Percentiles rank a stretch among this genome's conserved stretches.
phyloP scores from a whole-genome alignment of 75 land plant species.

The Picea sitchensis region DNA sequence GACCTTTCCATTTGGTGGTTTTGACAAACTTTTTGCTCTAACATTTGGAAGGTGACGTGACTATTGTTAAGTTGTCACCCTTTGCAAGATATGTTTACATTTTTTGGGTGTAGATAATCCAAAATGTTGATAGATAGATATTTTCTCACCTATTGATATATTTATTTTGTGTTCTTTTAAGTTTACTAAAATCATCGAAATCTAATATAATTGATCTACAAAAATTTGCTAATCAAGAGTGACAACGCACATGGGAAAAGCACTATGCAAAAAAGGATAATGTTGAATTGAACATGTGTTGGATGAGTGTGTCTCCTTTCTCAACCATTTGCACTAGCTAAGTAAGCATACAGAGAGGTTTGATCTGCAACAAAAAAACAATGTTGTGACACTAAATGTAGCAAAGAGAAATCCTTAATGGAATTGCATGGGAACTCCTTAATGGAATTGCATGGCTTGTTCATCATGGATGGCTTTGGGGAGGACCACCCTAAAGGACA shows the following conservation, averaged over 20 bases:
- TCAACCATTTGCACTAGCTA: slow-evolving; percentile 19
- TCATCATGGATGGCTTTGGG: slow-evolving; percentile 27
- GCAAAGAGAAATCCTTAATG: slow-evolving; percentile 11
- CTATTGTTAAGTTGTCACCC: slow-evolving; percentile 34
- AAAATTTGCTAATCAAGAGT: slow-evolving; percentile 34
- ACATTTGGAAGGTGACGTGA: slow-evolving; percentile 49
- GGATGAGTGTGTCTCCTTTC: slow-evolving; percentile 34
- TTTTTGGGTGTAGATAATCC: neutral
- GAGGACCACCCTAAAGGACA: slow-evolving; percentile 16
- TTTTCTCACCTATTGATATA: neutral
- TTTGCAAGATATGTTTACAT: slow-evolving; percentile 9
- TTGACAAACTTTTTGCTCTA: slow-evolving; percentile 40
- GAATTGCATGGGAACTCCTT: slow-evolving; percentile 5
- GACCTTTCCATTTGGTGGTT: slow-evolving; percentile 30
- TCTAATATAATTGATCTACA: slow-evolving; percentile 37
- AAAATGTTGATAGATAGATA: neutral
- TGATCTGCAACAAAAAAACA: neutral
- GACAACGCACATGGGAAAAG: slow-evolving; percentile 42
- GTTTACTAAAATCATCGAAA: slow-evolving; percentile 35
- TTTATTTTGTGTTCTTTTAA: neutral
- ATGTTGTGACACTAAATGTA: neutral
- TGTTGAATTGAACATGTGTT: slow-evolving; percentile 50
- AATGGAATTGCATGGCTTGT: slow-evolving; percentile 16
- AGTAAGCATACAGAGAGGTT: slow-evolving; percentile 12
- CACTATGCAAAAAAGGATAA: slow-evolving; percentile 41